Conservation (phyloP, 2,329 filamentous ascomycete genomes). For the Fusarium sp. region DNA sequence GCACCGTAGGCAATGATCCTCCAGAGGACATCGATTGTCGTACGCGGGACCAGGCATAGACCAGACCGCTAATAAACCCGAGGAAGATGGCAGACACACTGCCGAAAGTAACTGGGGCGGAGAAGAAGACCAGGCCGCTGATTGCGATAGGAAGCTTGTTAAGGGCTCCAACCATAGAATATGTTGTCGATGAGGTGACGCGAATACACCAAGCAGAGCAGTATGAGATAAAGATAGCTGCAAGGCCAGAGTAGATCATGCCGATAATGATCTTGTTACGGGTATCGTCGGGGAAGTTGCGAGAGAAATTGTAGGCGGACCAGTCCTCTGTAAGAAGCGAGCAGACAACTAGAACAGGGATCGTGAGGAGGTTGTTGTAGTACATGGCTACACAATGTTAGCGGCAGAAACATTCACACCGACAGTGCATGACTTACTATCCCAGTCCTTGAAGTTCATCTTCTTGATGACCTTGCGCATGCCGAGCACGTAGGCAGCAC, state of each 20-base stretch:
- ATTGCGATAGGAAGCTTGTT: conserved; percentile 98
- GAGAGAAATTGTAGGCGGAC: conserved; percentile 81
- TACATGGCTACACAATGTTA: conserved; percentile 82
- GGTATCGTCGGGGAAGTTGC: conserved; percentile 86
- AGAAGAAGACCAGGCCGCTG: conserved; percentile 92
- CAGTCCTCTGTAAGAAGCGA: conserved; percentile 91
- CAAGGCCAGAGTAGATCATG: conserved; percentile 94
- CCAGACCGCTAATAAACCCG: conserved; percentile 89
- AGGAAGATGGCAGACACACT: conserved; percentile 91
- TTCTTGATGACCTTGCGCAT: conserved; percentile 99
- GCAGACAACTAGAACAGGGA: conserved; percentile 85
- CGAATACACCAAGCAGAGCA: conserved; percentile 99
- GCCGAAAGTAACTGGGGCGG: conserved; percentile 89
- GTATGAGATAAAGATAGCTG: conserved; percentile 98
- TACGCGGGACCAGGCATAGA: conserved; percentile 75
- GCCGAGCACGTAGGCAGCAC: conserved; percentile 84
- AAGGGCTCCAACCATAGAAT: conserved; percentile 96
- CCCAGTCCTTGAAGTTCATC: conserved; percentile 99
- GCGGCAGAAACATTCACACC: conserved; percentile 19
- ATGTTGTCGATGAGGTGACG: conserved; percentile 95
- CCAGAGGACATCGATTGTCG: conserved; percentile 75
- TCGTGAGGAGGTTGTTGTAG: conserved; percentile 98
- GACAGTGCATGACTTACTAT: conserved; percentile 72
- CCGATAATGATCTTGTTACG: conserved; percentile 83
- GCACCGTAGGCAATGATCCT: conserved; percentile 72